Conservation (phyloP, 176 grass and related monocot genomes). For the Poa annua region DNA sequence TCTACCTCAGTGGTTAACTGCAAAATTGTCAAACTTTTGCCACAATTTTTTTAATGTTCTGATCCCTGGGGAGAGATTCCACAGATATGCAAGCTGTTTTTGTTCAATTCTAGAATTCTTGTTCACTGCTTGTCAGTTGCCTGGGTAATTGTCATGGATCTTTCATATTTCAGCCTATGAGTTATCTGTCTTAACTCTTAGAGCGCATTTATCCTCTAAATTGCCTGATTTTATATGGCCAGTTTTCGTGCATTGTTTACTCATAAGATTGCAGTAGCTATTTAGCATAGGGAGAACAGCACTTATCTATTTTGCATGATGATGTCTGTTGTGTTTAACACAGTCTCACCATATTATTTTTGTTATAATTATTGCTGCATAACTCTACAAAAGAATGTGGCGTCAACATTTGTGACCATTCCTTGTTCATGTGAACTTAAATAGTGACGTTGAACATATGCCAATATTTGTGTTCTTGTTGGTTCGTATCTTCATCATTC, state of each 20-base stretch:
- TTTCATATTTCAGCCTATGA: neutral
- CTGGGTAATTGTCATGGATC: neutral
- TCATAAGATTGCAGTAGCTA: neutral
- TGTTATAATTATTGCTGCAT: neutral
- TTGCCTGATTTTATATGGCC: neutral
- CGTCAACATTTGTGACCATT: neutral
- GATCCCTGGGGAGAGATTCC: neutral
- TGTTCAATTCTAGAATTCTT: neutral
- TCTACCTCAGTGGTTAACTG: neutral
- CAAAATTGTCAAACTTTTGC: neutral
- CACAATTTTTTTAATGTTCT: neutral
- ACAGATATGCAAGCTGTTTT: neutral
- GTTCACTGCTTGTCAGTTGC: slow-evolving; percentile 8
- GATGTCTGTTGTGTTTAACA: neutral
- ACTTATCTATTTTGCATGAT: neutral
- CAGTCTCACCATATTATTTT: neutral
- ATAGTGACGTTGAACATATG: slow-evolving; percentile 10
- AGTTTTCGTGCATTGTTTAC: slow-evolving; percentile 20
- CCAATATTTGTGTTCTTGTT: neutral
- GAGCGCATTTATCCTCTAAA: neutral
- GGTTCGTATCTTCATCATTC: neutral
- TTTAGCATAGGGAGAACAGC: slow-evolving; percentile 2
- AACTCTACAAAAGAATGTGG: neutral
- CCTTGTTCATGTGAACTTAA: neutral
- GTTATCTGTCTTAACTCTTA: neutral